Base-by-base conservation (phyloP, 1,139 yeast species). In the Debaryomyces fabryi region DNA sequence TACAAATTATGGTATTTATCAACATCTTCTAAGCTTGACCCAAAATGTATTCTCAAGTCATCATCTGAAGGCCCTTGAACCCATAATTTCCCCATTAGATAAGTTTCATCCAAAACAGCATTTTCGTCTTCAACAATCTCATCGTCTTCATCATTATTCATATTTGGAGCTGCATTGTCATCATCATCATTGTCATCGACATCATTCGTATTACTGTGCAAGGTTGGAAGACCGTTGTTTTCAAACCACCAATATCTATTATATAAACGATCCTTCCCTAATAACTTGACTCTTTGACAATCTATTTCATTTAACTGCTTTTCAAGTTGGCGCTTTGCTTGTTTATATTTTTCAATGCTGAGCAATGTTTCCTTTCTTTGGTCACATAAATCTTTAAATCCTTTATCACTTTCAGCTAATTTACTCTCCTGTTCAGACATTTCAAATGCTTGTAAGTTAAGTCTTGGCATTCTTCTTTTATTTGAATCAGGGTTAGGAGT, bases 221-320 rank as follows among this genome's bases (percentile, higher is more conserved):
- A 65, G 20, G 81, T 81, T 5, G 91, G 89, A 48, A 89, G 74
- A 0, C 98, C 98, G 60, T 86, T 86, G 54, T 81, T 78, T 62
- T 93, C 98, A 62, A 92, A 85, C 97, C 97, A 93, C 96, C 96
- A 95, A 65, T 92, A 93, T 55, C 93, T 76, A 68, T 93, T 95
- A 63, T 75, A 90, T 52, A 82, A 80, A 47, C 96, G 74, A 64
- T 93, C 99, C 54, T 84, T 80, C 4, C 99, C 99, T 25, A 93
- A 70, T 44, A 83, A 74, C 50, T 82, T 81, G 39, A 91, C 79
- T 51, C 99, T 71, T 63, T 91, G 97, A 52, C 88, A 78, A 60
- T 92, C 97, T 44, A 82, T 69, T 57, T 85, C 90, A 42, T 79
- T 76, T 34, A 87, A 67, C 49, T 79, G 72, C 52, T 71, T 74